phyloP scores from a whole-genome alignment of 2,329 filamentous ascomycete species.

The Apiospora pterosperma region DNA sequence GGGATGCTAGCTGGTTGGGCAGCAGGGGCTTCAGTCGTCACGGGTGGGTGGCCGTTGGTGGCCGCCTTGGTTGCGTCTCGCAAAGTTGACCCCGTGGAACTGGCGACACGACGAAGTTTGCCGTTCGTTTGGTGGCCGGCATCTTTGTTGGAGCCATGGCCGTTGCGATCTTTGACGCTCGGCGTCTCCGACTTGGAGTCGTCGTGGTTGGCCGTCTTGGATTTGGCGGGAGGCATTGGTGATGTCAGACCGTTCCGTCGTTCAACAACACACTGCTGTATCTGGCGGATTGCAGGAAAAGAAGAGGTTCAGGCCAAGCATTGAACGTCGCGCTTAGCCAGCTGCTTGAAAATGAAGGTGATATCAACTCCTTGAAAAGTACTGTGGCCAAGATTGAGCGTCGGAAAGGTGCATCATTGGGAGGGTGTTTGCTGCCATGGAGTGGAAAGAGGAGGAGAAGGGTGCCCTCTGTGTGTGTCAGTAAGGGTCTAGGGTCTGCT shows the following conservation, averaged over 20 bases:
- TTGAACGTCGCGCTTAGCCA: not conserved
- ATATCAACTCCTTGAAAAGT: not conserved
- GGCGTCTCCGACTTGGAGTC: slow-evolving; percentile 31
- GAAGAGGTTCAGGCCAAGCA: not conserved
- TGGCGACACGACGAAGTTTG: slow-evolving; percentile 55
- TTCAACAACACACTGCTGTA: not conserved
- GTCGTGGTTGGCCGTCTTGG: slow-evolving; percentile 26
- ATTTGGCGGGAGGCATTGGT: slow-evolving; percentile 21
- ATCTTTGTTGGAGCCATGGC: slow-evolving; percentile 22
- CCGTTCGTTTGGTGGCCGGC: slow-evolving; percentile 35
- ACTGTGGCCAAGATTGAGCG: not conserved
- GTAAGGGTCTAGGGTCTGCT: not conserved
- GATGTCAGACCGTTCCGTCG: not conserved
- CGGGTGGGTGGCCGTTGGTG: slow-evolving; percentile 25
- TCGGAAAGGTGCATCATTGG: not conserved
- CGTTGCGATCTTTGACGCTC: slow-evolving; percentile 29
- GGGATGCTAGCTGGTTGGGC: slow-evolving; percentile 20
- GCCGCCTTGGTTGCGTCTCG: slow-evolving; percentile 37
- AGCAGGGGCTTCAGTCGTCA: slow-evolving; percentile 12
- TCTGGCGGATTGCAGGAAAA: not conserved
- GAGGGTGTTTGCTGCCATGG: not conserved
- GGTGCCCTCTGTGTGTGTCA: not conserved
- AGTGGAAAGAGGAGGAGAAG: not conserved
- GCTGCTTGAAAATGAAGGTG: not conserved
- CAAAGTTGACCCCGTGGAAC: slow-evolving; percentile 45